Base-by-base conservation (phyloP, 2,329 filamentous ascomycete species). In the Cytospora schulzeri region DNA sequence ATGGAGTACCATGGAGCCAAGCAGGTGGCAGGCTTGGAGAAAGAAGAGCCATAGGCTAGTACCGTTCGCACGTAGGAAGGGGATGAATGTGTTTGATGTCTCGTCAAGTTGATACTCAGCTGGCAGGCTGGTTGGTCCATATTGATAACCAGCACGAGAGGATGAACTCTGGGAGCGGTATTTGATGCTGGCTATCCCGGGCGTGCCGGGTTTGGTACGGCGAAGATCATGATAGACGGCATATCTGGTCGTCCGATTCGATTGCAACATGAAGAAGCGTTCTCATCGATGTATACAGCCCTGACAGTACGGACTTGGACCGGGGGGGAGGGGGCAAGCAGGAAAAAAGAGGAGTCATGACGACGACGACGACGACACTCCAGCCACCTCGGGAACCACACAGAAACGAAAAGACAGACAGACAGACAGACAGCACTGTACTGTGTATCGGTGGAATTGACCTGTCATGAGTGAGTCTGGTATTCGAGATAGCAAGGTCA, bases 341-440 rank as follows among this genome's bases (percentile, higher is more conserved):
- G 60, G 38, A 41, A 41, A 62, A 62, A 62, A 56, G 52, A 56
- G 52, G 60, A 62, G 60, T 28, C 29, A 62, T 56, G 60, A 62
- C 60, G 60, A 53, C 38, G 60, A 56, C 60, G 35, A 50, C 38
- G 60, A 22, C 60, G 45, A 48, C 45, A 48, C n/a, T 22, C 45
- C 45, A 48, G 45, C 45, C 45, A 48, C 45, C 45, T 7, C 19
- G 6, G n/a, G n/a, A 24, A 9, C 19, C 45, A 48, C 5, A 48
- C 45, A 48, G 45, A 24, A n/a, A 48, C 2, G 29, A 48, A n/a
- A 41, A 15, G n/a, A n/a, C 38, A 41, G 38, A 19, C 38, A 41
- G 2, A 12, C 33, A 35, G 15, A 35, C 3, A 11, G 6, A n/a
- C 5, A 19, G 17, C n/a, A n/a, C n/a, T n/a, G 29, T 31, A 38